Base-by-base conservation (phyloP, 2,329 filamentous ascomycete species). In the Hymenoscyphus scutula region DNA sequence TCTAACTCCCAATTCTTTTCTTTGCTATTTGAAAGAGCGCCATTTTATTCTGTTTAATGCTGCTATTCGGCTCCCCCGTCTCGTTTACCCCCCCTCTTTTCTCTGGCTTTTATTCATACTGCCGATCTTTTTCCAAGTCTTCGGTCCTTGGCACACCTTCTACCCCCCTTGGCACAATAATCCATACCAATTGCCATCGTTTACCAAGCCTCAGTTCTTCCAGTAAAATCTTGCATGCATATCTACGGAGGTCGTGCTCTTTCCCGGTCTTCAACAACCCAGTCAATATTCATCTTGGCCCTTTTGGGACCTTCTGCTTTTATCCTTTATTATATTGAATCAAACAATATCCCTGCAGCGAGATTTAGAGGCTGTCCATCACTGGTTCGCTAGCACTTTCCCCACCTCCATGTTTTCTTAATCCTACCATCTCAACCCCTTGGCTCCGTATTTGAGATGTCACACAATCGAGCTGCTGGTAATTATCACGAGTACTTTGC, bases 281-380 rank as follows among this genome's bases (percentile, higher is more conserved):
- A 6, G 15, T 19, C 38, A 17, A 11, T 41, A 5, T 41, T 41
- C n/a, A n/a, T 41, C 38, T 41, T 41, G 38, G 38, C 41, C 3
- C n/a, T 48, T 48, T 48, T 23, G n/a, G 32, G 41, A 48, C 41
- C 41, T 48, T 48, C 41, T 48, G 7, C n/a, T 48, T 48, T 48
- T 48, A 48, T 25, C 41, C 41, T n/a, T 23, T 48, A 23, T 48
- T 48, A 23, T 23, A 11, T 48, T 23, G 41, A 8, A 23, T 25
- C 19, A 23, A 23, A 48, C 41, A 23, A 7, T 25, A 23, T 23
- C n/a, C 41, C 7, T 48, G 7, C 8, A 2, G 41, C 41, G n/a
- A 11, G n/a, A 1, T 25, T 19, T 48, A 8, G 41, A 48, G 10
- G 23, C 23, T 23, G n/a, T 19, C 10, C 5, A 23, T 17, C 6